Evolutionary conservation across 768 basidiomycete species (phyloP), one percentile per base, ranked within the genome.

Genomic region (Russula abietina): DNA sequence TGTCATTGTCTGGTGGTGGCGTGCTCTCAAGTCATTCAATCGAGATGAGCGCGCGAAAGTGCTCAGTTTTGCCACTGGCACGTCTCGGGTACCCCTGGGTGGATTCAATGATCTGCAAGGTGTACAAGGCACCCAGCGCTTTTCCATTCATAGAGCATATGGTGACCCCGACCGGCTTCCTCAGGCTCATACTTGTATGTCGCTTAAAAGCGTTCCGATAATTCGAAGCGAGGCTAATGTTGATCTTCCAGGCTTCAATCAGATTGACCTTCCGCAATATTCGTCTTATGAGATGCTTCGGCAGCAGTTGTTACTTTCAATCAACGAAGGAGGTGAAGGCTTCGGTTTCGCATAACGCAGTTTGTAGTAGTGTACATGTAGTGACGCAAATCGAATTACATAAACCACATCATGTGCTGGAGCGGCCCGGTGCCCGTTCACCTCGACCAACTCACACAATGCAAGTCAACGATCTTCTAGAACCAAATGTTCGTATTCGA

Each of bases 1-100:
- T 7, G 94, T 96, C 70, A 94, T 98, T 63, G 87, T 91, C 32
- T 99, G 95, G 95, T 98, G 93, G 89, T 99, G 97, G 97, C 84
- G 97, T 67, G 96, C 96, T 2, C 82, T 99, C 48, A 93, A 98
- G 75, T 96, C 93, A 10, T 98, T 98, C 78, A 93, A 90, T 68
- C 89, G 96, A 38, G 95, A 98, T 69, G 97, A 99, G 75, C 81
- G 93, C 60, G 94, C 97, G 36, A 94, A 97, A 74, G 92, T 99
- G 50, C 80, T 99, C 60, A 96, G 95, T 78, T 99, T 99, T 75
- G 95, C 94, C 16, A 96, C 97, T 1, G 86, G 93, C 63, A 86
- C 91, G 6, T 94, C 94, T 10, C 82, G 95, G 51, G 96, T 99
- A 0, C 96, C 96, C 10, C 82, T 98, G 43, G 89, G 87, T 56